These are phyloP conservation scores for Aspergillus wentii DNA, from an alignment of 495 filamentous ascomycete genomes.

Conservation along the genomic window DNA sequence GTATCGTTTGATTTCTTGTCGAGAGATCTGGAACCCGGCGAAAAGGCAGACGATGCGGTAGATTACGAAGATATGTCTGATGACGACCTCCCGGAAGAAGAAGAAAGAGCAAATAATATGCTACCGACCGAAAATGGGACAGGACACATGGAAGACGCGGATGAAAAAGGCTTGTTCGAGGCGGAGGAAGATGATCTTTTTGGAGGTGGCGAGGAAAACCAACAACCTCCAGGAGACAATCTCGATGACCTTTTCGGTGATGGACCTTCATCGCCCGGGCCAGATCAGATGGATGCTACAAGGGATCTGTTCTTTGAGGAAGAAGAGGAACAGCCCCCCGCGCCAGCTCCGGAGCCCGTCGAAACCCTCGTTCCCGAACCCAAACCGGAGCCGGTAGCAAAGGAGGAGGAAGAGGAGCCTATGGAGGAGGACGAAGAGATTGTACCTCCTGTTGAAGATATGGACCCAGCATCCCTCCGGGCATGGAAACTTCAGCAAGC, in stretches of 20 bases:
- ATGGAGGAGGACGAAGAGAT: constrained; percentile 21
- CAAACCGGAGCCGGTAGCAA: constrained; percentile 22
- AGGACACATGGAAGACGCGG: constrained; percentile 5
- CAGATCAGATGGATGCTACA: constrained; percentile 36
- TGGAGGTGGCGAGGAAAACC: constrained; percentile 31
- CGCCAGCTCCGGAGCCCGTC: constrained; percentile 18
- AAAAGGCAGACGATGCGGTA: constrained; percentile 74
- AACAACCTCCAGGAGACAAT: constrained; percentile 29
- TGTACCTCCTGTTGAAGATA: constrained; percentile 30
- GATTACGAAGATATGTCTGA: constrained; percentile 87
- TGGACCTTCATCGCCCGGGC: constrained; percentile 31
- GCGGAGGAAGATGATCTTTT: constrained; percentile 52
- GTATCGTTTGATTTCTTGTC: constrained; percentile 38
- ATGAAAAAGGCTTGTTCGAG: constrained; percentile 11
- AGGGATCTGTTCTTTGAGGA: constrained; percentile 33
- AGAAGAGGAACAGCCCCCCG: constrained; percentile 28
- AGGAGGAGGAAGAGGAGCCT: constrained; percentile 29
- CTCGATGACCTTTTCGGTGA: constrained; percentile 55
- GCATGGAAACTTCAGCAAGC: constrained; percentile 49
- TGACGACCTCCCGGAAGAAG: constrained; percentile 66
- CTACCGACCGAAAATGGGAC: constrained; percentile 4
- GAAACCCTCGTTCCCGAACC: constrained; percentile 19
- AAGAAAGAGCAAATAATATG: constrained; percentile 29
- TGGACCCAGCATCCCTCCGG: constrained; percentile 39
- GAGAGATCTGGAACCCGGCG: constrained; percentile 53